These are phyloP conservation scores for Serendipita vermifera DNA, from an alignment of 768 basidiomycete genomes.

Conservation along the genomic window DNA sequence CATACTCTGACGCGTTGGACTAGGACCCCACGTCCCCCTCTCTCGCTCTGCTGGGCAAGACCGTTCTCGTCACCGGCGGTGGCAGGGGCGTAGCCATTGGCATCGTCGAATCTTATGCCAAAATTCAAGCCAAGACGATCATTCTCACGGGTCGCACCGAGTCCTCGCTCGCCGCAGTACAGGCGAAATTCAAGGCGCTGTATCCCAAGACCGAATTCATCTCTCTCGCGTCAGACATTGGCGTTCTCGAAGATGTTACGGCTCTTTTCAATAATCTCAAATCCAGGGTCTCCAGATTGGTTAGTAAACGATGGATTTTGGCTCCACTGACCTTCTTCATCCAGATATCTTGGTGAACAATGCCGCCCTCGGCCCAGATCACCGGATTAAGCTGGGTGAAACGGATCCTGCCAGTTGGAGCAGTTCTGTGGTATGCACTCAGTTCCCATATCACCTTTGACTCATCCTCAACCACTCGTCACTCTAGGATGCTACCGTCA, in stretches of 20 bases:
- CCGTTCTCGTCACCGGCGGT: neutral
- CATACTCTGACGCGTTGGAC: too few relatives aligned
- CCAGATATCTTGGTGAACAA: constrained; percentile 2
- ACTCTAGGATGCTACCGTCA: neutral
- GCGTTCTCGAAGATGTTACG: neutral
- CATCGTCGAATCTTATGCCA: neutral
- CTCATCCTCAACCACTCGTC: too few relatives aligned
- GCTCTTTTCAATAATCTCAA: neutral
- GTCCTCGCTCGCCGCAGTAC: neutral
- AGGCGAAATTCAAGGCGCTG: neutral
- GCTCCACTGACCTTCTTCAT: neutral
- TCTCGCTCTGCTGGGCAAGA: neutral
- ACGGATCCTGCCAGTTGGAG: neutral
- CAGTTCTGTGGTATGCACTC: neutral
- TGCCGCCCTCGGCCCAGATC: neutral
- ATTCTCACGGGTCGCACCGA: neutral
- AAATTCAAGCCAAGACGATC: neutral
- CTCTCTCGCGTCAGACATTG: neutral
- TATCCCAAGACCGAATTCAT: neutral
- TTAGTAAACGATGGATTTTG: neutral
- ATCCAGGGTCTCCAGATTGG: neutral
- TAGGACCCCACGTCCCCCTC: constrained; percentile 1
- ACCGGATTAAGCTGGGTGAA: neutral
- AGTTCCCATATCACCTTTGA: too few relatives aligned
- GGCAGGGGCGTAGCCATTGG: neutral